phyloP scores from a whole-genome alignment of 2,329 filamentous ascomycete genomes.

The Pseudonectria buxi region DNA sequence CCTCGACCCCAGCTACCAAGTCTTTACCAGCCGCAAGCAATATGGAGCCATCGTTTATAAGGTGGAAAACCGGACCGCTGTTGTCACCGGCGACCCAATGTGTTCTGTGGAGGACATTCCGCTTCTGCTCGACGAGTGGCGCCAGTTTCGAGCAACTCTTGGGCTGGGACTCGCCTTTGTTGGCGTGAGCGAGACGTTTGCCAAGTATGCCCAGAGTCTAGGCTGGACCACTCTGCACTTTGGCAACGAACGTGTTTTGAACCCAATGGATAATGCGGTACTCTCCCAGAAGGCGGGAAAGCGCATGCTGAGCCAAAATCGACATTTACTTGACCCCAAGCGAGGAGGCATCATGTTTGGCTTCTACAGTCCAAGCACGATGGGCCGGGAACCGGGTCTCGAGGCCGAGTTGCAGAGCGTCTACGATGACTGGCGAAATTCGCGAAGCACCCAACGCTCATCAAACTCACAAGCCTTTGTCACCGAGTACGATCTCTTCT shows the following conservation, averaged over 20 bases:
- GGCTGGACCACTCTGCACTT: constrained; percentile 13
- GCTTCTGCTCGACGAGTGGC: constrained; percentile 10
- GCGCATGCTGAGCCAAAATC: constrained; percentile 15
- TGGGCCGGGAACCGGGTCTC: constrained; percentile 6
- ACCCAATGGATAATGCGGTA: constrained; percentile 12
- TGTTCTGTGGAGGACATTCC: constrained; percentile 5
- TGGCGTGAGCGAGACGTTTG: constrained; percentile 12
- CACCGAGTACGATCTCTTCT: constrained; percentile 14
- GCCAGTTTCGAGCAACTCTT: constrained; percentile 4
- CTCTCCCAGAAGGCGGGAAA: constrained; percentile 12
- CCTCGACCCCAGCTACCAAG: constrained; percentile 14
- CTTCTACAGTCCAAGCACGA: constrained; percentile 4
- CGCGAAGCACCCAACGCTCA: constrained; percentile 4
- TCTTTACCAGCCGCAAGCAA: constrained; percentile 12
- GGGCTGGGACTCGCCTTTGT: constrained; percentile 12
- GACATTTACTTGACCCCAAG: constrained; percentile 12
- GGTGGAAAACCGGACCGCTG: constrained; percentile 7
- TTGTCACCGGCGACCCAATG: constrained; percentile 15
- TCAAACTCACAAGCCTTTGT: constrained; percentile 13
- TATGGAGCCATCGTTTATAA: constrained; percentile 14
- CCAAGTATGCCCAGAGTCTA: constrained; percentile 3
- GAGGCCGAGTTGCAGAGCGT: constrained; percentile 11
- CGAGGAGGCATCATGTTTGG: constrained; percentile 8
- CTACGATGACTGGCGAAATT: constrained; percentile 13
- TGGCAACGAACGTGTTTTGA: constrained; percentile 13